phyloP scores from a whole-genome alignment of 352 stramenopile species.

The Phytopythium oedochilum region DNA sequence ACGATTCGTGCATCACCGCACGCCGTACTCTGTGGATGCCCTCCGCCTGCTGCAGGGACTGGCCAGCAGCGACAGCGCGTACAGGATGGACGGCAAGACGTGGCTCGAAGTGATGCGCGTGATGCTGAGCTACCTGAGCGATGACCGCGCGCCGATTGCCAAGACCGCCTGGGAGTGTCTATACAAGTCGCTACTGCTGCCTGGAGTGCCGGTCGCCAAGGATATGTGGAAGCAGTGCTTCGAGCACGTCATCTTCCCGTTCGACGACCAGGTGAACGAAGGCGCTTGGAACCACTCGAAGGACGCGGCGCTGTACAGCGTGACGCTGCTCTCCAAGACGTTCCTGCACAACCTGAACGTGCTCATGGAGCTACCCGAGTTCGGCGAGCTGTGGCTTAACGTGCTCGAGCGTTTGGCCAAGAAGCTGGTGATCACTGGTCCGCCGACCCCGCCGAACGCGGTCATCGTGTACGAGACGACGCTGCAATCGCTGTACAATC shows the following conservation, averaged over 20 bases:
- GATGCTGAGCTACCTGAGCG: slow-evolving; percentile 80
- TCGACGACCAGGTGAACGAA: slow-evolving; percentile 78
- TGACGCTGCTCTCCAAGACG: slow-evolving; percentile 83
- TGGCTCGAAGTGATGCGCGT: slow-evolving; percentile 86
- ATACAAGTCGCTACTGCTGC: slow-evolving; percentile 74
- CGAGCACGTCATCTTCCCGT: slow-evolving; percentile 83
- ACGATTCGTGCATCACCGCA: slow-evolving; percentile 72
- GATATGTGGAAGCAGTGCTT: slow-evolving; percentile 84
- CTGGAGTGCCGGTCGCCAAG: slow-evolving; percentile 58
- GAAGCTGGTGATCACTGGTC: slow-evolving; percentile 40
- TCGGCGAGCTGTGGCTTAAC: slow-evolving; percentile 72
- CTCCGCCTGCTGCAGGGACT: slow-evolving; percentile 68
- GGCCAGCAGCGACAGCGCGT: slow-evolving; percentile 67
- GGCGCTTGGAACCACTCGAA: slow-evolving; percentile 44
- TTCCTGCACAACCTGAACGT: slow-evolving; percentile 83
- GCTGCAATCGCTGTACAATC: slow-evolving; percentile 82
- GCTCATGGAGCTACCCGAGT: slow-evolving; percentile 59
- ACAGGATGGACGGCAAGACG: slow-evolving; percentile 63
- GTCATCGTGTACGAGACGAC: slow-evolving; percentile 82
- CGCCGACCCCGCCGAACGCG: slow-evolving; percentile 33
- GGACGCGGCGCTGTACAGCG: slow-evolving; percentile 73
- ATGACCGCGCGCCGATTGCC: slow-evolving; percentile 68
- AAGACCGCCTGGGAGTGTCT: slow-evolving; percentile 85
- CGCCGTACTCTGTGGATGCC: slow-evolving; percentile 70
- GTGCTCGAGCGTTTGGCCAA: slow-evolving; percentile 67